phyloP scores from a whole-genome alignment of 129 eudicot species.

The Flaveria robusta region DNA sequence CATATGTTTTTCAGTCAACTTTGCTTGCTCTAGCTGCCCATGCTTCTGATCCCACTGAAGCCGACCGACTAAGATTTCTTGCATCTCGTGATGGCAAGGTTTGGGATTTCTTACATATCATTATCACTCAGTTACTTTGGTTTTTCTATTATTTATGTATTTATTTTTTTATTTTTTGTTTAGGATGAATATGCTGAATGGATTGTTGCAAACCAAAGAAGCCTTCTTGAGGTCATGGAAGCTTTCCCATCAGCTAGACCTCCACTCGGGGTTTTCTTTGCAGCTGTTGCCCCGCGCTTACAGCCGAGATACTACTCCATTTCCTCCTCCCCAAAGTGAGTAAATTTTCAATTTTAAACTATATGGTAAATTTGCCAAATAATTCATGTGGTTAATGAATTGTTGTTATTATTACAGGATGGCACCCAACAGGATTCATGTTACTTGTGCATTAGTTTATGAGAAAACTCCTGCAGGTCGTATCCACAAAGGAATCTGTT shows the following conservation, averaged over 20 bases:
- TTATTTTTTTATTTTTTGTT: slow-evolving; percentile 16
- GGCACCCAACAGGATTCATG: slow-evolving; percentile 82
- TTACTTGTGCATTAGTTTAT: slow-evolving; percentile 87
- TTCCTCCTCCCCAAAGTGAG: slow-evolving; percentile 86
- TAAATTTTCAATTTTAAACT: slow-evolving; percentile 15
- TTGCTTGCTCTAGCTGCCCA: slow-evolving; percentile 85
- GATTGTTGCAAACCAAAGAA: slow-evolving; percentile 82
- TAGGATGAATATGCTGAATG: slow-evolving; percentile 97
- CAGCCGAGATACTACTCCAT: slow-evolving; percentile 96
- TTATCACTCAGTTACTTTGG: not conserved
- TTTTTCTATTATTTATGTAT: not conserved
- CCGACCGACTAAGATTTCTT: slow-evolving; percentile 79
- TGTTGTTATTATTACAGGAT: slow-evolving; percentile 50
- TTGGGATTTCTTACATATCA: slow-evolving; percentile 13
- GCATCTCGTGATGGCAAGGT: slow-evolving; percentile 98
- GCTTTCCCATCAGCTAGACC: slow-evolving; percentile 94
- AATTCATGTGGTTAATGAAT: slow-evolving; percentile 19
- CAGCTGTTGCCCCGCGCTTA: slow-evolving; percentile 86
- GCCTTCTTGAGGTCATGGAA: slow-evolving; percentile 87
- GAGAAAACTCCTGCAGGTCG: slow-evolving; percentile 88
- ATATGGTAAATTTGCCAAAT: not conserved
- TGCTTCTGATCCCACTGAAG: slow-evolving; percentile 90
- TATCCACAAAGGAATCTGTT: slow-evolving; percentile 89
- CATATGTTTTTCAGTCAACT: slow-evolving; percentile 59
- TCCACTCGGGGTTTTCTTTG: slow-evolving; percentile 96